Base-by-base conservation (phyloP, 2,329 filamentous ascomycete species). In the Aspergillus quadrilineatus region DNA sequence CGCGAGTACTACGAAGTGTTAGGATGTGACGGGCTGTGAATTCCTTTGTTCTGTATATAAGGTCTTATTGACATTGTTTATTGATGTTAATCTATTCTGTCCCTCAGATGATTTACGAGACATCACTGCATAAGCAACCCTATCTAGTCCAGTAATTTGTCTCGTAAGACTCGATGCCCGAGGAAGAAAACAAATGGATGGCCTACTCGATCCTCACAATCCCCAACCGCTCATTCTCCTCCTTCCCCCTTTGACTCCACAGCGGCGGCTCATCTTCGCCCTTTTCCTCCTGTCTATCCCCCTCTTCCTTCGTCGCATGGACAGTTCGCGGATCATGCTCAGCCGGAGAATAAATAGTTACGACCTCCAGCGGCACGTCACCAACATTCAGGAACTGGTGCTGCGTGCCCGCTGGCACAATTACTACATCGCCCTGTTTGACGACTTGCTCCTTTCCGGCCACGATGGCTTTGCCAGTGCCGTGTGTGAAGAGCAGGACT, bases 361-460 rank as follows among this genome's bases (percentile, higher is more conserved):
- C 82, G 37, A 88, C 67, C 61, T 86, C 82, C 50, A 87, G 67
- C 2, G 85, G 84, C 49, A 79, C 78, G 0, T 81, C 76, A 1
- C 85, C 84, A 2, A 77, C 84, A 56, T 86, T 87, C 49, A 87
- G 73, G 67, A 88, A 87, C 65, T 87, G 84, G 67, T 87, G 85
- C 68, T 85, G 82, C 2, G 85, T 87, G 0, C 85, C 85, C 0
- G 85, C 85, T 0, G 85, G 85, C 2, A 88, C 85, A 49, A 87
- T 78, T 26, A 87, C 80, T 14, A 86, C 70, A 69, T 85, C 77
- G 53, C 81, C 80, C 4, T 82, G 81, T 51, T 78, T 79, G 56
- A 85, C 73, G 28, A 74, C 70, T 55, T 86, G 83, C 51, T 86
- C 81, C 53, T 82, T 82, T 1, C 83, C 83, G 14, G 78, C 80